These are phyloP conservation scores for Penicillium sp. DNA, from an alignment of 2,329 filamentous ascomycete species.

Conservation along the genomic window DNA sequence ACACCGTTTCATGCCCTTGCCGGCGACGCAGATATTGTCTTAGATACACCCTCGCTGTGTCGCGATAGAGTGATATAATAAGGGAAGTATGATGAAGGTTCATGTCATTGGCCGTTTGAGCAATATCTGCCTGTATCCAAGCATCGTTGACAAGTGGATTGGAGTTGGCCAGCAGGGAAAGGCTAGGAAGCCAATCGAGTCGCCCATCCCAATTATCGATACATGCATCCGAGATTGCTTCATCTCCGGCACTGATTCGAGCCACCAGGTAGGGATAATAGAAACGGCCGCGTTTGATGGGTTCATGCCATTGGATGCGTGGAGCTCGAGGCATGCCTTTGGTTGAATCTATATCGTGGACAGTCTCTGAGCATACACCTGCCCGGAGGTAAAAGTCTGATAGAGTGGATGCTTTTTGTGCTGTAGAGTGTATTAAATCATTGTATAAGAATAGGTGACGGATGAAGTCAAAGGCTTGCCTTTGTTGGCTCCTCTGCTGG, in stretches of 20 bases:
- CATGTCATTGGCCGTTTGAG: background rate
- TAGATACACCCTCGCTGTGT: background rate
- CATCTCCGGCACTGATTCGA: conserved; percentile 6
- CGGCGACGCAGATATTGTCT: background rate
- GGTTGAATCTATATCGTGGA: background rate
- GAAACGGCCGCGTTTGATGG: background rate
- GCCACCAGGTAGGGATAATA: conserved; percentile 12
- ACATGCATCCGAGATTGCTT: conserved; percentile 1
- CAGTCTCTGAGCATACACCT: no score
- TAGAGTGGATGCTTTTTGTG: background rate
- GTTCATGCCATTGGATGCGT: background rate
- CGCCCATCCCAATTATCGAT: conserved; percentile 9
- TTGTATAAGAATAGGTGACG: conserved; percentile 10
- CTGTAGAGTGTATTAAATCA: conserved; percentile 9
- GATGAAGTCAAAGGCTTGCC: conserved; percentile 4
- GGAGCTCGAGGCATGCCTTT: background rate
- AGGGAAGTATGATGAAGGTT: background rate
- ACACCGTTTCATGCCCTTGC: no score
- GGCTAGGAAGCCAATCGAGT: conserved; percentile 13
- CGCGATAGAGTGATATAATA: background rate
- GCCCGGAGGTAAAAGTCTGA: conserved; percentile 5
- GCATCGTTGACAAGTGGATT: no score
- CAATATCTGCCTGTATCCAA: background rate
- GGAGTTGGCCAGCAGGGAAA: background rate
- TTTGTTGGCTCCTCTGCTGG: background rate